Conservation (phyloP, 2,329 filamentous ascomycete species). For the Pseudopithomyces chartarum region DNA sequence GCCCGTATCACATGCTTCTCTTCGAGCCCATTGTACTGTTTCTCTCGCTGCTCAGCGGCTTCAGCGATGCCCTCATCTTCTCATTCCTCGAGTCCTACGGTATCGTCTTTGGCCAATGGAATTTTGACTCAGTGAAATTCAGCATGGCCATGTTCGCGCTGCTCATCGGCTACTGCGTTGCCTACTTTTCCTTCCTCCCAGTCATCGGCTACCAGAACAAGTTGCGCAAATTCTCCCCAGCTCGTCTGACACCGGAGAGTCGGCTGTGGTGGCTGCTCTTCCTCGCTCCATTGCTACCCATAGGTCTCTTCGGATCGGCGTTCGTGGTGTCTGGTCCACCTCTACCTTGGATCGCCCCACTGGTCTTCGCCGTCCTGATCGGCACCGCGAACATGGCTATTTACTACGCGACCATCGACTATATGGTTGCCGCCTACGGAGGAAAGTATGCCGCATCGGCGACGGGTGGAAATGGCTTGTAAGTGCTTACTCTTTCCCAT, state of each 20-base stretch:
- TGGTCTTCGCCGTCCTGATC: conserved; percentile 55
- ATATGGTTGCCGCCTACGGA: conserved; percentile 76
- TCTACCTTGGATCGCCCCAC: conserved; percentile 64
- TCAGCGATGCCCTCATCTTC: conserved; percentile 77
- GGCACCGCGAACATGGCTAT: conserved; percentile 73
- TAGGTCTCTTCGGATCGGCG: conserved; percentile 72
- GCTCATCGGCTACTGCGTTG: conserved; percentile 68
- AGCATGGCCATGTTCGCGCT: conserved; percentile 63
- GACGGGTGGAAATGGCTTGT: conserved; percentile 75
- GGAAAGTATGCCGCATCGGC: conserved; percentile 72
- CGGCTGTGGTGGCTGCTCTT: conserved; percentile 69
- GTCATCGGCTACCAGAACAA: conserved; percentile 54
- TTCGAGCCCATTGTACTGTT: conserved; percentile 74
- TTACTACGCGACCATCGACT: conserved; percentile 78
- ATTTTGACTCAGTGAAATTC: conserved; percentile 61
- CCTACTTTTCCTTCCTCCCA: conserved; percentile 63
- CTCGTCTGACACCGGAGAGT: conserved; percentile 62
- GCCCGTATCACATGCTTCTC: conserved; percentile 75
- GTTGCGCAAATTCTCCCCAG: conserved; percentile 50
- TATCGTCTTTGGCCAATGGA: conserved; percentile 70
- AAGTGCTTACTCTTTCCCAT: neutral
- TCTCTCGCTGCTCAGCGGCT: conserved; percentile 72
- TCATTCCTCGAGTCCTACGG: conserved; percentile 74
- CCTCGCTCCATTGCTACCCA: conserved; percentile 62
- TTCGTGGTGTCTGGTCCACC: conserved; percentile 63